These are phyloP conservation scores for Mortierella sp. DNA, from an alignment of 371 early-diverging fungal genomes.

Conservation along the genomic window DNA sequence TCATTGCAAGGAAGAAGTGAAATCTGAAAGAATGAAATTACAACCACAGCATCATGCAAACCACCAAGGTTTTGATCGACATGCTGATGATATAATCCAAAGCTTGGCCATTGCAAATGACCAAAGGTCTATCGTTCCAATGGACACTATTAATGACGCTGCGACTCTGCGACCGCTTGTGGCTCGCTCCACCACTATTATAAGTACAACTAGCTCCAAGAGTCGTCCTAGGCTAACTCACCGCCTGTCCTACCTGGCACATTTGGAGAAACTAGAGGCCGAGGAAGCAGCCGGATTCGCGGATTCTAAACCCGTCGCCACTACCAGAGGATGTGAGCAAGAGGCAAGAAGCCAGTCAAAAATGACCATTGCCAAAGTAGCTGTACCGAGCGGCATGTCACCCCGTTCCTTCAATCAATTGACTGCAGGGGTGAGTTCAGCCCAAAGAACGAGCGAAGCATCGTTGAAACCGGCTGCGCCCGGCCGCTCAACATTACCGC, in stretches of 20 bases:
- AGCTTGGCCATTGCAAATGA: not conserved
- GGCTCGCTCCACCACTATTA: conserved; percentile 14
- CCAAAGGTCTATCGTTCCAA: not conserved
- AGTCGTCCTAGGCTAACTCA: conserved; percentile 24
- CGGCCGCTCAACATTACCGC: not conserved
- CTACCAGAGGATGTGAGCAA: not conserved
- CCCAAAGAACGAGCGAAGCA: not conserved
- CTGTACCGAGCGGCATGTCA: not conserved
- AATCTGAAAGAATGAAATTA: not conserved
- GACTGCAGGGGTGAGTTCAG: not conserved
- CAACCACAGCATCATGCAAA: not conserved
- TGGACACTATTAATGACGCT: not conserved
- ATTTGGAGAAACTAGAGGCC: conserved; percentile 16
- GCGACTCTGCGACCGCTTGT: not conserved
- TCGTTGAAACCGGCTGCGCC: not conserved
- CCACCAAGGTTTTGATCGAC: not conserved
- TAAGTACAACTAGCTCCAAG: conserved; percentile 22
- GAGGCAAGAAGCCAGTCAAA: not conserved
- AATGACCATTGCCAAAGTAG: not conserved
- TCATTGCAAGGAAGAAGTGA: not conserved
- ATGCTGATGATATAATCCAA: not conserved
- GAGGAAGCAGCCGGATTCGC: not conserved
- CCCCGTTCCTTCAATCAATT: not conserved
- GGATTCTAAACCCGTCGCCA: not conserved
- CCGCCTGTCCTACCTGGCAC: conserved; percentile 43